A percentile compares a stretch with the other conserved stretches of the same genome.
phyloP scores from a whole-genome alignment of 2,329 filamentous ascomycete genomes.

The Trichophyton simii region DNA sequence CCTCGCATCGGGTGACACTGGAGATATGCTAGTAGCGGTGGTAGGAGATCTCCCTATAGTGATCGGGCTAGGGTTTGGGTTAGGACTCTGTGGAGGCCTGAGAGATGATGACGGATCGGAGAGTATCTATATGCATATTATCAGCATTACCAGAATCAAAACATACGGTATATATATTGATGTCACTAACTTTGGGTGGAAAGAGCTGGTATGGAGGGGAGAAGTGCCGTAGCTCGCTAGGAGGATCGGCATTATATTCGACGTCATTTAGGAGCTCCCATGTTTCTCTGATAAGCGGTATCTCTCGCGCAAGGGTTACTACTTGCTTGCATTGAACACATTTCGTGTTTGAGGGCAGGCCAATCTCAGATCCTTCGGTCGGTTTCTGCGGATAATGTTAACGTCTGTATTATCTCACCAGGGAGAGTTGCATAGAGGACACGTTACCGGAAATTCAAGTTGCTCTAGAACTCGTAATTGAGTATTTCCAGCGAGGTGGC shows the following conservation, averaged over 20 bases:
- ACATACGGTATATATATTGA: background rate
- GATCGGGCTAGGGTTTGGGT: background rate
- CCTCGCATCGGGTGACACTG: constrained; percentile 6
- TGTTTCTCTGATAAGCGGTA: constrained; percentile 24
- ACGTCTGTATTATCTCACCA: background rate
- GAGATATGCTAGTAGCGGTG: constrained; percentile 9
- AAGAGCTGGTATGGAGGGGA: constrained; percentile 13
- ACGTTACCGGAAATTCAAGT: constrained; percentile 21
- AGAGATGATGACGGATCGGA: background rate
- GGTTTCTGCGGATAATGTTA: constrained; percentile 9
- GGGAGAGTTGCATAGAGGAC: no score
- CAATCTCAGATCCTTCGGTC: constrained; percentile 8
- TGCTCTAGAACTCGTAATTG: constrained; percentile 21
- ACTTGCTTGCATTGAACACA: constrained; percentile 25
- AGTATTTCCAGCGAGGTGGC: constrained; percentile 27
- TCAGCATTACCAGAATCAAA: background rate
- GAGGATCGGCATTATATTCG: constrained; percentile 27
- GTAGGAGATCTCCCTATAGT: constrained; percentile 3
- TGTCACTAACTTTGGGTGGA: constrained; percentile 3
- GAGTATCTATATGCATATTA: background rate
- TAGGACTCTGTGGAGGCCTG: background rate
- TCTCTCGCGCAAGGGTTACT: constrained; percentile 28
- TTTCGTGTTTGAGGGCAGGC: constrained; percentile 18
- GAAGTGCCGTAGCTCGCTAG: constrained; percentile 29
- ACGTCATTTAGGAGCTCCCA: constrained; percentile 29